Conservation (phyloP, 129 eudicot genomes). For the Arctium minus region DNA sequence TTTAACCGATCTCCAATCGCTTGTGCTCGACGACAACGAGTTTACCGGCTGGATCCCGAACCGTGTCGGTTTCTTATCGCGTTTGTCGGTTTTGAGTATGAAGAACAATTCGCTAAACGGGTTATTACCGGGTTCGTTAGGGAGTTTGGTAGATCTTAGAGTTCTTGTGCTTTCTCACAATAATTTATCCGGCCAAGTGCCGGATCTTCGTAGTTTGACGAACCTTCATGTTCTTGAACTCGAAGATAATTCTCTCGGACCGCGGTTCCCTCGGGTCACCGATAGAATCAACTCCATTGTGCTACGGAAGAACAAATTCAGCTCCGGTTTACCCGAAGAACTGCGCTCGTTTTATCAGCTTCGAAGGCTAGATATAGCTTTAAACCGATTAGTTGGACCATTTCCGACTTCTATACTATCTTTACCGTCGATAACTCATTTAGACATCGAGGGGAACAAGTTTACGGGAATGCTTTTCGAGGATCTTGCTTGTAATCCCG, state of each 20-base stretch:
- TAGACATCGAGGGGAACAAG: conserved; percentile 60
- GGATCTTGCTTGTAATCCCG: conserved; percentile 48
- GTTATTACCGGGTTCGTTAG: conserved; percentile 55
- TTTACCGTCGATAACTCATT: conserved; percentile 60
- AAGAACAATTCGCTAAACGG: conserved; percentile 67
- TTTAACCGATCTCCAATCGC: conserved; percentile 53
- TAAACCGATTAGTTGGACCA: conserved; percentile 77
- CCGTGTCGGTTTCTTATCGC: conserved; percentile 51
- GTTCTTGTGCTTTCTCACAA: conserved; percentile 68
- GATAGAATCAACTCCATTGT: conserved; percentile 47
- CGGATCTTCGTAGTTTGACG: conserved; percentile 54
- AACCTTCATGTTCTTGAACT: conserved; percentile 73
- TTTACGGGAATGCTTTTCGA: conserved; percentile 75
- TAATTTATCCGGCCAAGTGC: conserved; percentile 60
- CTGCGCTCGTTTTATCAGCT: conserved; percentile 65
- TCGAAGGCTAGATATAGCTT: conserved; percentile 58
- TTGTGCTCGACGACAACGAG: conserved; percentile 72
- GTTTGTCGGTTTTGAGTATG: conserved; percentile 70
- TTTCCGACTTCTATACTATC: conserved; percentile 61
- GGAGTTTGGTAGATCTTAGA: conserved; percentile 54
- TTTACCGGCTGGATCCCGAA: conserved; percentile 63
- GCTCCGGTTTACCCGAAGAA: conserved; percentile 46
- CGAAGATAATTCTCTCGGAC: conserved; percentile 63
- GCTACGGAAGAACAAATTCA: conserved; percentile 64
- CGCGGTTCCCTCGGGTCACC: conserved; percentile 56